These are phyloP conservation scores for Neophaeococcomyces mojaviensis DNA, from an alignment of 2,329 filamentous ascomycete species.

Conservation along the genomic window DNA sequence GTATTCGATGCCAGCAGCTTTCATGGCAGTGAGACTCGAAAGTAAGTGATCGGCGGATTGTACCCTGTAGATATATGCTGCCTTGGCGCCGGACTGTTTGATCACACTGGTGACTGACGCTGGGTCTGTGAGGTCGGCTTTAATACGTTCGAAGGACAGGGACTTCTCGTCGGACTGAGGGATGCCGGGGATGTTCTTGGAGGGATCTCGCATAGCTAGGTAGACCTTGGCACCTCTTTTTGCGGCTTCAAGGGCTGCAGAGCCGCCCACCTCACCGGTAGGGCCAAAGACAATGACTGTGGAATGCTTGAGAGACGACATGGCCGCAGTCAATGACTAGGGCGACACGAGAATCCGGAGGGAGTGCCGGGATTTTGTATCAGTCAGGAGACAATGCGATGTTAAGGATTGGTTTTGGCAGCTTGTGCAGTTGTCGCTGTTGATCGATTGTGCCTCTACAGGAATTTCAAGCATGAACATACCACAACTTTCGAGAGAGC, in stretches of 20 bases:
- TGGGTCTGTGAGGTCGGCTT: slow-evolving; percentile 40
- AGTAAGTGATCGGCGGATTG: slow-evolving; percentile 34
- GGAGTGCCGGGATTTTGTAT: too few species aligned
- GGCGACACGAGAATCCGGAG: too few species aligned
- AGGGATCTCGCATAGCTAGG: slow-evolving; percentile 42
- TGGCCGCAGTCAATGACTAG: too few species aligned
- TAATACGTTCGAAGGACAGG: slow-evolving; percentile 31
- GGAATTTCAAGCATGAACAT: too few species aligned
- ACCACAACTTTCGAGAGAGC: too few species aligned
- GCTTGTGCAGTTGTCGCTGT: too few species aligned
- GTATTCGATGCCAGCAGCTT: slow-evolving; percentile 37
- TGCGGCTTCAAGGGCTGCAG: slow-evolving; percentile 33
- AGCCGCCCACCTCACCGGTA: slow-evolving; percentile 40
- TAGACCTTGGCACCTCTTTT: slow-evolving; percentile 35
- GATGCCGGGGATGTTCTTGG: slow-evolving; percentile 35
- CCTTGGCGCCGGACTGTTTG: slow-evolving; percentile 35
- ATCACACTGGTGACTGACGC: slow-evolving; percentile 36
- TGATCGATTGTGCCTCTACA: too few species aligned
- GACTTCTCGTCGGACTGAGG: slow-evolving; percentile 23
- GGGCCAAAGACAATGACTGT: slow-evolving; percentile 42
- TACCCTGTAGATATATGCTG: slow-evolving; percentile 43
- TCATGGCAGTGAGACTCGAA: slow-evolving; percentile 36
- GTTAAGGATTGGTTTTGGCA: too few species aligned
- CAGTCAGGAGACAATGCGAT: too few species aligned
- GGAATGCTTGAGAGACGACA: neutral